Percentiles rank a stretch among this genome's conserved stretches.
Conservation (phyloP, 2,329 filamentous ascomycete genomes). For the Apiospora rasikravindrae region DNA sequence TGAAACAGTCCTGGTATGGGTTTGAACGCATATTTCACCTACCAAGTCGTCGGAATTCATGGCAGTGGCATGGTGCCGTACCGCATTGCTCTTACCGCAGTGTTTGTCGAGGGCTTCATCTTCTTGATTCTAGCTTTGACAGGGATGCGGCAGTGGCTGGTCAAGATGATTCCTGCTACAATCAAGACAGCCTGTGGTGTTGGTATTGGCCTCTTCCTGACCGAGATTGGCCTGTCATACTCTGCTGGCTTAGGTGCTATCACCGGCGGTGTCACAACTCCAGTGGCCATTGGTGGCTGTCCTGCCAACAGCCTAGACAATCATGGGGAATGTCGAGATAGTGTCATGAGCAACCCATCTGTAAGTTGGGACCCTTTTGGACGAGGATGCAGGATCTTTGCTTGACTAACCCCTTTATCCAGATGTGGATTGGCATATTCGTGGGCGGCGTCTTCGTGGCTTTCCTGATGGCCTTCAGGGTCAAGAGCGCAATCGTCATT, state of each 20-base stretch:
- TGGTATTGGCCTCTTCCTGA: slow-evolving; percentile 68
- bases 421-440: slow-evolving; percentile 87
- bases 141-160: slow-evolving; percentile 75
- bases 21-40: slow-evolving; percentile 71
- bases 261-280: slow-evolving; percentile 72
- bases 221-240: slow-evolving; percentile 73
- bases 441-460: slow-evolving; percentile 80
- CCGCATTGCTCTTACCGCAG: slow-evolving; percentile 64
- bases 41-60: slow-evolving; percentile 68
- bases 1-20: slow-evolving; percentile 66
- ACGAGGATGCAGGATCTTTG: not conserved
- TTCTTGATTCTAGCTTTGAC: slow-evolving; percentile 69
- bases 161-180: slow-evolving; percentile 67
- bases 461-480: slow-evolving; percentile 78
- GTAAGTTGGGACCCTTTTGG: slow-evolving; percentile 44
- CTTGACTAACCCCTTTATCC: slow-evolving; percentile 1
- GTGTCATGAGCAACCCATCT: slow-evolving; percentile 79
- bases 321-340: slow-evolving; percentile 57
- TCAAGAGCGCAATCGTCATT: slow-evolving; percentile 77
- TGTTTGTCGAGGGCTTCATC: slow-evolving; percentile 69
- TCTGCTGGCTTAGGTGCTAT: slow-evolving; percentile 83
- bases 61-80: slow-evolving; percentile 63
- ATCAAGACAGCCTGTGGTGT: slow-evolving; percentile 71
- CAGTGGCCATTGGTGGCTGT: slow-evolving; percentile 79
- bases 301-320: slow-evolving; percentile 56